A percentile compares a stretch with the other conserved stretches of the same genome.
These are phyloP conservation scores for Closterium sp. DNA, from an alignment of 139 green algal species.

Conservation along the genomic window DNA sequence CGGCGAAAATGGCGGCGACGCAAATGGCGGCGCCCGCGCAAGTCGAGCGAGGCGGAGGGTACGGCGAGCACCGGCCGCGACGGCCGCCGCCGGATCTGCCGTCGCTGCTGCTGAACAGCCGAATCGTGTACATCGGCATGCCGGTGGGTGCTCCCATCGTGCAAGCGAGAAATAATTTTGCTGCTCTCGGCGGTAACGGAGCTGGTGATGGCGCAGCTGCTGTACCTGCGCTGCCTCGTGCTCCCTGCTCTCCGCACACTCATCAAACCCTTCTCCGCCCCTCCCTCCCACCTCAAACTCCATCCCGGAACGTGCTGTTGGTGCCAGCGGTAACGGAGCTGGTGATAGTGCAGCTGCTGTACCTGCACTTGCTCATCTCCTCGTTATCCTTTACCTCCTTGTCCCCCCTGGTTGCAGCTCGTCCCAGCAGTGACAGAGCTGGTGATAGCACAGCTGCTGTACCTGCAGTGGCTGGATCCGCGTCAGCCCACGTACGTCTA, in stretches of 20 bases:
- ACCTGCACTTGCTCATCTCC: constrained; percentile 75
- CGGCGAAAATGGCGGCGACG: constrained; percentile 6
- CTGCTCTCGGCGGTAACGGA: constrained; percentile 15
- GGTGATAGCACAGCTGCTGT: constrained; percentile 81
- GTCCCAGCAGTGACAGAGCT: constrained; percentile 86
- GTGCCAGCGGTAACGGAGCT: constrained; percentile 84
- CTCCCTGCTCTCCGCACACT: no score
- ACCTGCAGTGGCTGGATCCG: constrained; percentile 76
- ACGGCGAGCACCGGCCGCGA: constrained; percentile 55
- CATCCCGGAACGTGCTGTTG: constrained; percentile 59
- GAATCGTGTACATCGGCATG: constrained; percentile 89
- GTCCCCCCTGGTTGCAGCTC: constrained; percentile 58
- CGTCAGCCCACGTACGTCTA: constrained; percentile 83
- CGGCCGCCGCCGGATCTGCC: constrained; percentile 79
- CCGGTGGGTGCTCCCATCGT: constrained; percentile 49
- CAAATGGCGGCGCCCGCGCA: constrained; percentile 38
- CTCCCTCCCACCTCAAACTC: not conserved
- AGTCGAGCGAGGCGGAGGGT: constrained; percentile 32
- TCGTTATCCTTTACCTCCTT: constrained; percentile 36
- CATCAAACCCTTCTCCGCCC: not conserved
- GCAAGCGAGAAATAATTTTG: constrained; percentile 54
- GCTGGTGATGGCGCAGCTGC: constrained; percentile 63
- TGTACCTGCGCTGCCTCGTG: constrained; percentile 80
- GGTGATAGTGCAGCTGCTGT: constrained; percentile 69
- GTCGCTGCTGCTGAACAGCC: constrained; percentile 77